A percentile compares a stretch with the other conserved stretches of the same genome.
Evolutionary conservation across 371 early-diverging fungal genomes (phyloP).

Genomic region (Actinomucor elegans): DNA sequence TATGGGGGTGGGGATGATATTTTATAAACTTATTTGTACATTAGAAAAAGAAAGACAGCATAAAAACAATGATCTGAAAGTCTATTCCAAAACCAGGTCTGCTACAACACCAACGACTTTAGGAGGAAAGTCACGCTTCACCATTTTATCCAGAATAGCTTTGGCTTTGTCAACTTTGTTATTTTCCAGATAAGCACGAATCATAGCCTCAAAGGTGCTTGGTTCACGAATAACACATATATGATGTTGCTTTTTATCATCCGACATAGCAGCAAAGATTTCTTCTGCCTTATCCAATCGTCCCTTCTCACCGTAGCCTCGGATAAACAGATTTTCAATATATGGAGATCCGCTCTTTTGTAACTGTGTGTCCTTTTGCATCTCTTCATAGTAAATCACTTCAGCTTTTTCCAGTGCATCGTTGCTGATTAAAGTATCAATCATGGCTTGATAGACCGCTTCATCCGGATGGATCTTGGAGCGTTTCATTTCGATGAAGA

Average conservation of each 20-base stretch:
- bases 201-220: conserved; percentile 67
- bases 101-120: conserved; percentile 47
- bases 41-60: too few relatives aligned
- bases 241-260: conserved; percentile 31
- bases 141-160: conserved; percentile 38
- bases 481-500: conserved; percentile 50
- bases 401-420: conserved; percentile 46
- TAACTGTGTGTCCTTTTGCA: conserved; percentile 17
- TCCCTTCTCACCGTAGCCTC: conserved; percentile 57
- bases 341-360: conserved; percentile 52
- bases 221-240: conserved; percentile 54
- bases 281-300: conserved; percentile 46
- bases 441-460: conserved; percentile 59
- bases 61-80: too few relatives aligned
- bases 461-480: conserved; percentile 47
- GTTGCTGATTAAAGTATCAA: conserved; percentile 56
- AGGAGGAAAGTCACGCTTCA: conserved; percentile 49
- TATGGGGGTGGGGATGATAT: too few relatives aligned
- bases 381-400: conserved; percentile 25
- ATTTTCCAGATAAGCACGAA: conserved; percentile 54
- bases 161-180: conserved; percentile 45
- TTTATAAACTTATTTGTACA: too few relatives aligned
- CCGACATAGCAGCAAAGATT: conserved; percentile 56
- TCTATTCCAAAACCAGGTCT: conserved; percentile 17
- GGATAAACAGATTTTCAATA: conserved; percentile 66